phyloP scores from a whole-genome alignment of 2,329 filamentous ascomycete species.

The Aschersonia sp. region DNA sequence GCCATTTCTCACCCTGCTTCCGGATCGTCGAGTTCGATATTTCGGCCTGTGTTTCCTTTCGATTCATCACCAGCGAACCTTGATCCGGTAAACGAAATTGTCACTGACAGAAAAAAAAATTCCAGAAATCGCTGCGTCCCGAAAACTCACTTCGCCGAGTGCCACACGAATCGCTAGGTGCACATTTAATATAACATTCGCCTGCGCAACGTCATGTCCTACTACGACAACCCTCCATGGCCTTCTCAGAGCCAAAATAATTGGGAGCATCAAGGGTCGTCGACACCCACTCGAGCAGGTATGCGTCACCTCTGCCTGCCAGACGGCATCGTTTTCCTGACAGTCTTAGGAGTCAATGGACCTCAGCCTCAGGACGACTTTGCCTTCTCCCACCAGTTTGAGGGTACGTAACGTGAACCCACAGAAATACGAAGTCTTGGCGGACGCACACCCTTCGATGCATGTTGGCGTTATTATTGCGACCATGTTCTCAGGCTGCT shows the following conservation, averaged over 20 bases:
- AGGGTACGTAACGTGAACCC: conserved; percentile 47
- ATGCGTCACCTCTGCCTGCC: conserved; percentile 4
- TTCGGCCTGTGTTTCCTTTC: too few species aligned
- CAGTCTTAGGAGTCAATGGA: conserved; percentile 51
- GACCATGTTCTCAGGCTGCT: not conserved
- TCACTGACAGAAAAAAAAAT: too few species aligned
- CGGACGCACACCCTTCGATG: too few species aligned
- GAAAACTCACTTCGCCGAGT: too few species aligned
- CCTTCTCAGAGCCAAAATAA: conserved; percentile 22
- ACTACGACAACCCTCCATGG: conserved; percentile 30
- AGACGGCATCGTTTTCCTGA: not conserved
- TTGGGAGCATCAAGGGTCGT: conserved; percentile 29
- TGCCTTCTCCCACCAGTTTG: conserved; percentile 78
- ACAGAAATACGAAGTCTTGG: too few species aligned
- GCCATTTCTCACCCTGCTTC: too few species aligned
- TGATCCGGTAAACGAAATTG: too few species aligned
- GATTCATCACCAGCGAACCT: too few species aligned
- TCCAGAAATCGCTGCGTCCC: too few species aligned
- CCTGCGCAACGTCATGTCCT: conserved; percentile 20
- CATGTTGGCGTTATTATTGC: not conserved
- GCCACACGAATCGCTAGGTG: too few species aligned
- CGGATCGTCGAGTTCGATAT: too few species aligned
- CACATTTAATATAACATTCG: too few species aligned
- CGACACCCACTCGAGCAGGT: conserved; percentile 26
- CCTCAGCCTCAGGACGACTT: conserved; percentile 61